A percentile compares a stretch with the other conserved stretches of the same genome.
Conservation (phyloP, 192 early-diverging fungal genomes). For the Geranomyces michiganensis region DNA sequence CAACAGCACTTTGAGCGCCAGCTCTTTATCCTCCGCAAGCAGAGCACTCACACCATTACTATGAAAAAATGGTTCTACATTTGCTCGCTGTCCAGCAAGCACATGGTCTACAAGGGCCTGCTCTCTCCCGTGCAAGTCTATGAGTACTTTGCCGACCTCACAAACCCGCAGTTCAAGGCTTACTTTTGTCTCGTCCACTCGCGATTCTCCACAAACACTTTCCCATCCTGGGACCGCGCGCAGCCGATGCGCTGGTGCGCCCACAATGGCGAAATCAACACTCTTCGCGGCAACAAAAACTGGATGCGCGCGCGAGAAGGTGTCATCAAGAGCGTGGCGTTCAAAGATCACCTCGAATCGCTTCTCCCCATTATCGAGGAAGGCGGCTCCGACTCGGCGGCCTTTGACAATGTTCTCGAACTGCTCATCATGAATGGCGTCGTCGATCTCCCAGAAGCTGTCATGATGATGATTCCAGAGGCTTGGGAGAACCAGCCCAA, state of each 20-base stretch:
- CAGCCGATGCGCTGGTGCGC: constrained; percentile 98
- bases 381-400: constrained; percentile 94
- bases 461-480: constrained; percentile 99
- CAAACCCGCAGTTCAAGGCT: constrained; percentile 77
- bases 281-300: constrained; percentile 98
- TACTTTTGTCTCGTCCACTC: constrained; percentile 98
- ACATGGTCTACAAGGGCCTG: constrained; percentile 97
- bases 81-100: constrained; percentile 91
- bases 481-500: constrained; percentile 91
- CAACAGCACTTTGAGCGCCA: constrained; percentile 74
- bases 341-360: constrained; percentile 74
- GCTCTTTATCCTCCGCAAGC: constrained; percentile 89
- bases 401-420: constrained; percentile 97
- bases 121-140: constrained; percentile 94
- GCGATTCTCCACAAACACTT: constrained; percentile 98
- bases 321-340: constrained; percentile 81
- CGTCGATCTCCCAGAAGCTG: constrained; percentile 88
- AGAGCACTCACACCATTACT: constrained; percentile 81
- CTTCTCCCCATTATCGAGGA: constrained; percentile 95
- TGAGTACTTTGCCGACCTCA: constrained; percentile 88
- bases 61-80: constrained; percentile 94
- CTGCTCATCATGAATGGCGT: constrained; percentile 89
- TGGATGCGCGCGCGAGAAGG: constrained; percentile 99
- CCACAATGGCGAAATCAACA: constrained; percentile 99
- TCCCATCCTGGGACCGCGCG: constrained; percentile 98